Base-by-base conservation (phyloP, 495 filamentous ascomycete genomes). In the Aspergillus indologenus region DNA sequence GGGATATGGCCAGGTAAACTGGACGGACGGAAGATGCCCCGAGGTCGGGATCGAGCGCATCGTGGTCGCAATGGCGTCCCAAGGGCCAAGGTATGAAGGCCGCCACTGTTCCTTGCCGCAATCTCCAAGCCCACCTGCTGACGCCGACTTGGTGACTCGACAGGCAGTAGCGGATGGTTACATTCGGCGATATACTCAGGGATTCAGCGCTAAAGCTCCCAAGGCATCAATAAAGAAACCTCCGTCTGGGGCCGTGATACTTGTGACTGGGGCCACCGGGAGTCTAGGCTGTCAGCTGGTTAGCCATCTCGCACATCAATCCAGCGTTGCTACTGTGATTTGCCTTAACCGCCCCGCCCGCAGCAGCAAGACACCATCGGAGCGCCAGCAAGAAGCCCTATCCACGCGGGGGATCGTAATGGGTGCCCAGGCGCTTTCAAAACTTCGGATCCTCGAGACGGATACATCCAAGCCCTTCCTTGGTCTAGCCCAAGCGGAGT, bases 201-300 rank as follows among this genome's bases (percentile, higher is more conserved):
- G 26, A 29, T 29, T n/a, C n/a, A 20, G 8, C 17, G 44, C n/a
- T 20, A n/a, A 18, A 8, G n/a, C 26, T 4, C n/a, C 44, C 44
- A 9, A 17, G 1, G 7, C 44, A n/a, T 18, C n/a, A 20, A 11
- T 20, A 21, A 22, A 31, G 26, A 48, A 22, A 48, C 48, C 24
- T 59, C 82, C 1, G 48, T 83, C 26, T 29, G 26, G 4, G 9
- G 26, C 26, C 26, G 9, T 29, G 9, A 9, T 29, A 29, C 26
- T 29, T 1, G 56, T 83, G 8, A 83, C 81, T 15, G 76, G 78
- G n/a, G 75, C 72, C 7, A 80, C 82, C 1, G 79, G 79, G 0
- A 75, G 75, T 53, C 50, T 82, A 11, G 79, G 79, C 8, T 69
- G 69, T 0, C 76, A 82, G 58, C 53, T 80, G 0, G 70, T 78